Percentiles rank a stretch among this genome's conserved stretches.
Evolutionary conservation across 2,329 filamentous ascomycete species (phyloP).

Genomic region (Penicillium brasilianum): DNA sequence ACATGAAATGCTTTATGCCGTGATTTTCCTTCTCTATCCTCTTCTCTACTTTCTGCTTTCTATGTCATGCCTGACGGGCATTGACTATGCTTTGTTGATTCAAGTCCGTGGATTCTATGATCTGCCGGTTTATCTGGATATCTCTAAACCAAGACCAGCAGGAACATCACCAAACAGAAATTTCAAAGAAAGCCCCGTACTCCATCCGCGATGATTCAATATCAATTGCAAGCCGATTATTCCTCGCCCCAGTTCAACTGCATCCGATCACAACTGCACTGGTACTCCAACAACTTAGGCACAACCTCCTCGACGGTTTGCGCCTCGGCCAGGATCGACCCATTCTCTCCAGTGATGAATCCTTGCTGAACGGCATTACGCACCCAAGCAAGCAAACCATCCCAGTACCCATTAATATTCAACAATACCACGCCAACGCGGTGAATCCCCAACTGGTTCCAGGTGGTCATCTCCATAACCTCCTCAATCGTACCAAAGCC

Average conservation of each 20-base stretch:
- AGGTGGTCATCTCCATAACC: constrained; percentile 88
- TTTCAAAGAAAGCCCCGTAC: not conserved
- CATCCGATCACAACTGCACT: constrained; percentile 73
- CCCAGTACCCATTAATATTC: constrained; percentile 91
- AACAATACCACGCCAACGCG: constrained; percentile 76
- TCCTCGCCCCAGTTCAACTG: constrained; percentile 80
- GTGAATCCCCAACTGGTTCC: constrained; percentile 97
- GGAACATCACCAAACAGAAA: not conserved
- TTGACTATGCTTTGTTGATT: not conserved
- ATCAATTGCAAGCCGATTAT: constrained; percentile 40
- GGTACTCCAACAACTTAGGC: constrained; percentile 72
- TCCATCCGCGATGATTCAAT: not conserved
- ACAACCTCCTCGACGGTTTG: constrained; percentile 74
- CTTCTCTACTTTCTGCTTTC: constrained; percentile 9
- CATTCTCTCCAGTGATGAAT: constrained; percentile 75
- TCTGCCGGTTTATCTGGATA: constrained; percentile 13
- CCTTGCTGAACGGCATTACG: constrained; percentile 73
- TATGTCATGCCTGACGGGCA: too few relatives aligned
- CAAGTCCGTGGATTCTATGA: constrained; percentile 13
- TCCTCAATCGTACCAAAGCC: constrained; percentile 97
- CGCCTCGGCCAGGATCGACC: constrained; percentile 78
- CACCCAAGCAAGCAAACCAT: constrained; percentile 84
- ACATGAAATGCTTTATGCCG: constrained; percentile 36
- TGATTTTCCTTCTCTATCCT: constrained; percentile 1
- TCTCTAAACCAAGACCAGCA: constrained; percentile 2